These are phyloP conservation scores for Candida freyschussii DNA, from an alignment of 1,139 yeast species.

Conservation along the genomic window DNA sequence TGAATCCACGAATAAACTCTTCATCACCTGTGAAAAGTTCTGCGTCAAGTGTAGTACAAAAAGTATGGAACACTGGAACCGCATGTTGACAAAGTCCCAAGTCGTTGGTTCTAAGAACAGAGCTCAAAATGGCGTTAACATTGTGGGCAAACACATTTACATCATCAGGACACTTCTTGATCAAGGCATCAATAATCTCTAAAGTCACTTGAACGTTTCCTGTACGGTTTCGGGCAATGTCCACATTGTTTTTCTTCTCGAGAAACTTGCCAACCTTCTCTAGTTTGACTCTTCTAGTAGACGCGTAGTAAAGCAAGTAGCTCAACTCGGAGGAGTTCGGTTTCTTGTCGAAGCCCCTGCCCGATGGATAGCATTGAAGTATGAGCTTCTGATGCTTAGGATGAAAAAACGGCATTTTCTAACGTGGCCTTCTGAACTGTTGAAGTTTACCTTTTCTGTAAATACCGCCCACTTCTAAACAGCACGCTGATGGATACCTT, in stretches of 20 bases:
- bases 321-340: slow-evolving; percentile 92
- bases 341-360: slow-evolving; percentile 76
- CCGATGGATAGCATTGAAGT: slow-evolving; percentile 89
- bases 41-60: slow-evolving; percentile 63
- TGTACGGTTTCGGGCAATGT: slow-evolving; percentile 54
- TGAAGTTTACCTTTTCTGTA: too few relatives aligned
- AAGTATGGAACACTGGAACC: slow-evolving; percentile 46
- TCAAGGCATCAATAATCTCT: slow-evolving; percentile 62
- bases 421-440: too few relatives aligned
- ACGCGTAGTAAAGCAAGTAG: slow-evolving; percentile 85
- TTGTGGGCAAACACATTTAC: slow-evolving; percentile 71
- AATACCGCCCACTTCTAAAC: too few relatives aligned
- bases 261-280: slow-evolving; percentile 79
- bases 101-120: slow-evolving; percentile 47
- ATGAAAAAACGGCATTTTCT: slow-evolving; percentile 35
- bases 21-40: slow-evolving; percentile 71
- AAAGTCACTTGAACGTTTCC: slow-evolving; percentile 85
- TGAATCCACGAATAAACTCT: slow-evolving; percentile 41
- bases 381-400: slow-evolving; percentile 90
- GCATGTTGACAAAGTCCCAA: slow-evolving; percentile 51
- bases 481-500: too few relatives aligned
- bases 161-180: slow-evolving; percentile 75
- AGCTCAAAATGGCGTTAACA: slow-evolving; percentile 34
- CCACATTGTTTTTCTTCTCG: slow-evolving; percentile 57
- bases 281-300: slow-evolving; percentile 80